Evolutionary conservation across 106 monocot species (phyloP), one percentile per base, ranked within the genome.

Genomic region (Acanthochlamys bracteata): DNA sequence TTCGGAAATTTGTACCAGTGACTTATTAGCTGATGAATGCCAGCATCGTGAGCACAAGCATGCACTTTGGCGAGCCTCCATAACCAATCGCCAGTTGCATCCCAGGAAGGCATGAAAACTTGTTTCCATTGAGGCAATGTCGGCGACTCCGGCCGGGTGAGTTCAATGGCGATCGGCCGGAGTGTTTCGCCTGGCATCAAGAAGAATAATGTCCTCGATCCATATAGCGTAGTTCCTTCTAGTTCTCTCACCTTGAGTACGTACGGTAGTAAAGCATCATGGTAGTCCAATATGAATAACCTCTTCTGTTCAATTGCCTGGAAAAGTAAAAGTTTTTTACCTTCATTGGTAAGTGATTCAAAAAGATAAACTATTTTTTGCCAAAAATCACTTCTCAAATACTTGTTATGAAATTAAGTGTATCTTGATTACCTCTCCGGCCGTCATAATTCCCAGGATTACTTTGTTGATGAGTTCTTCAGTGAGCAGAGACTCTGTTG

Each of bases 21-120:
- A 66, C 24, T 74, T 53, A 84, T 74, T 11, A 95, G 83, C 62
- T 95, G 84, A 65, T 95, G 94, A 61, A 60, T 65, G 41, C 90
- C 94, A 0, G 87, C 14, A 64, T 95, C 90, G 24, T 95, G 77
- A 8, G 86, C 49, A 1, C 33, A 57, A 12, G 78, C 90, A 25
- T 95, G 86, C 11, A 53, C 64, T 52, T 90, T 90, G 12, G 90
- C 94, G 20, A 90, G 73, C 65, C 64, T 71, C 94, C 94, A 95
- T 2, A 95, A 72, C 86, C 86, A 95, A 3, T 72, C 17, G 2
- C 46, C 61, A 0, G 84, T 90, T 25, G 86, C 71, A 24, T 95
- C 77, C 27, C 47, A 70, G 0, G 21, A 0, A 25, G 39, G 72
- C 0, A 71, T 75, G 71, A 81, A 82, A 9, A 82, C 86, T 12